A percentile compares a stretch with the other conserved stretches of the same genome.
Conservation (phyloP, 768 basidiomycete species). For the Suillus subluteus region DNA sequence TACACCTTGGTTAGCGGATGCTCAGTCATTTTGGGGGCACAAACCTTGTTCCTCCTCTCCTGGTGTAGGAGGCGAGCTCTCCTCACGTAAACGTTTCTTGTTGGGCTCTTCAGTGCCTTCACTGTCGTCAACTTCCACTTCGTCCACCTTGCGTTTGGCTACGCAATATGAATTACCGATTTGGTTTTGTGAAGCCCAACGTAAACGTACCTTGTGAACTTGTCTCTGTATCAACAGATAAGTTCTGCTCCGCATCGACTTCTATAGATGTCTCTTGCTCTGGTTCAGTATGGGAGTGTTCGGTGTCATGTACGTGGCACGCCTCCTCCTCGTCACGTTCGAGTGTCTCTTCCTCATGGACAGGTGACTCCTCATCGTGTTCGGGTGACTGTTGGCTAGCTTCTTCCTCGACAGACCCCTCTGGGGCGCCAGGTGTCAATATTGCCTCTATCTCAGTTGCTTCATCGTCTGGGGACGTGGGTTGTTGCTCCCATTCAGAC, state of each 20-base stretch:
- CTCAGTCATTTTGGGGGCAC: not conserved
- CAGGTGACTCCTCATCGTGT: not conserved
- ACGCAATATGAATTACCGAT: not conserved
- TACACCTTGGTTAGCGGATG: not conserved
- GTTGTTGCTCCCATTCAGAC: constrained; percentile 1
- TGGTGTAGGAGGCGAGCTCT: constrained; percentile 54
- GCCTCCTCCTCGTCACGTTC: not conserved
- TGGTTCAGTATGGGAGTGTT: constrained; percentile 38
- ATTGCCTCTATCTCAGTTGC: constrained; percentile 10
- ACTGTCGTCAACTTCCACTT: constrained; percentile 55
- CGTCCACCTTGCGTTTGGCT: constrained; percentile 72
- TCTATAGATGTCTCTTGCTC: constrained; percentile 31
- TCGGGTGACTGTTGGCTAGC: not conserved
- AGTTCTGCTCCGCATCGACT: constrained; percentile 15
- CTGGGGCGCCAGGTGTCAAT: not conserved
- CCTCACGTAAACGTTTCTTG: constrained; percentile 64
- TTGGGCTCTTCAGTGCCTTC: constrained; percentile 49
- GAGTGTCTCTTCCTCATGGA: not conserved
- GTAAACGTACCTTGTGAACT: not conserved
- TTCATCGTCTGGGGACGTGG: not conserved
- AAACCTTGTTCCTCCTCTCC: constrained; percentile 67
- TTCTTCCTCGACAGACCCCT: constrained; percentile 2
- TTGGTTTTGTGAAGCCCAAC: not conserved
- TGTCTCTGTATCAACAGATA: not conserved
- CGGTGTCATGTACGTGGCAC: constrained; percentile 15